Evolutionary conservation across 139 green algal genomes (phyloP).

Genomic region (Auxenochlorella protothecoides): DNA sequence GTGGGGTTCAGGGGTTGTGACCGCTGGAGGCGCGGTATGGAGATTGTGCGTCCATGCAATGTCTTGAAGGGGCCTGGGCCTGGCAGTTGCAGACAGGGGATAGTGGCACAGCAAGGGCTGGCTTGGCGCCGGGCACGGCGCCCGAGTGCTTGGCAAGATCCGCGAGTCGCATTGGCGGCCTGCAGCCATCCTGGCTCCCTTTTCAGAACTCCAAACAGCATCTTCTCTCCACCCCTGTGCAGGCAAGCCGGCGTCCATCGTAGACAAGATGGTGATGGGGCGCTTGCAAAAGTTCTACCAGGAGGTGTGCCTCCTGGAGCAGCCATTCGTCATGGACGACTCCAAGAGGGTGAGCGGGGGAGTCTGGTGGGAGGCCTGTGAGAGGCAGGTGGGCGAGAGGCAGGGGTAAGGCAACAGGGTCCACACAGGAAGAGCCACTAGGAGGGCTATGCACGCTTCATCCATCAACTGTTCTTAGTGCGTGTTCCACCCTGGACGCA

Average conservation of each 20-base stretch:
- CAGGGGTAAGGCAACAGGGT: slow-evolving; percentile 7
- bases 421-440: background rate
- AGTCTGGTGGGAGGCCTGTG: slow-evolving; percentile 13
- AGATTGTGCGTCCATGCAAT: no score
- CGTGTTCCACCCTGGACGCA: background rate
- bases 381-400: slow-evolving; percentile 27
- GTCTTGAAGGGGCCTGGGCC: no score
- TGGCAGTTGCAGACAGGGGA: no score
- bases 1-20: no score
- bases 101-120: no score
- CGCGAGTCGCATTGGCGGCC: no score
- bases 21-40: no score
- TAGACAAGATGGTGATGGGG: slow-evolving; percentile 76
- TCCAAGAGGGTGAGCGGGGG: slow-evolving; percentile 25
- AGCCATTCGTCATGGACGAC: slow-evolving; percentile 71
- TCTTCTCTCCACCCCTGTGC: background rate
- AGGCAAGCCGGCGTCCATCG: slow-evolving; percentile 63
- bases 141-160: no score
- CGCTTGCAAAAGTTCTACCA: slow-evolving; percentile 61
- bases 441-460: no score
- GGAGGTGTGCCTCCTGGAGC: slow-evolving; percentile 63
- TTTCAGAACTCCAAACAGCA: background rate
- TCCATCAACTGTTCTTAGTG: background rate
- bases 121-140: no score
- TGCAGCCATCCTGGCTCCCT: no score